Evolutionary conservation across 305 asterid species (phyloP), one percentile per base, ranked within the genome.

Genomic region (Solanum hybrid): DNA sequence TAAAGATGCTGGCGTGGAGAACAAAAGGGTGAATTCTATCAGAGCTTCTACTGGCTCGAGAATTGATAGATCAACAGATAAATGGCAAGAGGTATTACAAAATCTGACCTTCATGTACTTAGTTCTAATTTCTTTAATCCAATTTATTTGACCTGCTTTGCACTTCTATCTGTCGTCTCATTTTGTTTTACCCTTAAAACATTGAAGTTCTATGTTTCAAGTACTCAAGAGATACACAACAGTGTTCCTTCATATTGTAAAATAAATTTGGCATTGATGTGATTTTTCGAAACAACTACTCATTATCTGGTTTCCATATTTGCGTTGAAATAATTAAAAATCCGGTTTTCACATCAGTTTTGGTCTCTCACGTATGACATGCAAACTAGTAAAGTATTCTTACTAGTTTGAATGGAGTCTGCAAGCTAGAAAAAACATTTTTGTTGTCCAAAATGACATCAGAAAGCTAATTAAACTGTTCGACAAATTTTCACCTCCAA

Each of bases 21-120:
- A 89, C 88, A 94, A 87, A 91, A 92, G 56, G 35, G 38, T 91
- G 35, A 71, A 29, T 73, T 34, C 90, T 22, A 17, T 66, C 27
- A 91, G 94, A 66, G 92, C 94, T 4, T 88, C 89, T 38, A 69
- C 92, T 82, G 92, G 91, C 93, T 92, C 76, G 91, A 93, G 87
- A 90, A 91, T 88, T 89, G 94, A 95, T 76, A 94, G 94, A 87
- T 93, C 91, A 84, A 90, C 94, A 20, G 97, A 92, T 89, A 93
- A 91, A 91, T 93, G 95, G 81, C 89, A 92, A 80, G 96, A 94
- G 96, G 98, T 95, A 94, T 38, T 36, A 0, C 35, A 7, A 85
- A 32, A 85, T 56, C 51, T 85, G 2, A 0, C 32, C 75, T 32
- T 22, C n/a, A 11, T 56, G 32, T 56, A 10, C 36, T 51, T 10